Percentiles rank a stretch among this genome's conserved stretches.
Evolutionary conservation across 2,329 filamentous ascomycete genomes (phyloP).

Genomic region (Aspergillus cejpii): DNA sequence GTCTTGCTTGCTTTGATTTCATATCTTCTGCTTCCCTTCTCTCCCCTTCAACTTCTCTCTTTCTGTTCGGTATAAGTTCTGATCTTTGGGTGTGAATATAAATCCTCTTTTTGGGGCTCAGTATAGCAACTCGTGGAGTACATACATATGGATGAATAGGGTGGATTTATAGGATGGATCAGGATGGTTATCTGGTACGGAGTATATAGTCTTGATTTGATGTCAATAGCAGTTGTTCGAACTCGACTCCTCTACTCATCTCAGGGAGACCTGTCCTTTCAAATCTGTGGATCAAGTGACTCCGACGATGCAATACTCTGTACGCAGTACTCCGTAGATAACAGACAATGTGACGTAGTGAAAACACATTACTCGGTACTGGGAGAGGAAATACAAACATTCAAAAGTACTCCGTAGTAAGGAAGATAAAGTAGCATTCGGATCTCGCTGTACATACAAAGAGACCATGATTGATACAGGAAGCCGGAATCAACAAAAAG

Average conservation of each 20-base stretch:
- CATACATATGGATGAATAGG: background rate
- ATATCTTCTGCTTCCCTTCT: background rate
- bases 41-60: background rate
- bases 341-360: no score
- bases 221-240: background rate
- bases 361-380: no score
- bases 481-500: background rate
- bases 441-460: constrained; percentile 6
- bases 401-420: background rate
- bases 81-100: no score
- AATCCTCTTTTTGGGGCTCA: no score
- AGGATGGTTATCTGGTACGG: background rate
- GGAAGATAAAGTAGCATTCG: background rate
- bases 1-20: no score
- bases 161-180: background rate
- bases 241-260: no score
- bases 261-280: no score
- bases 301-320: no score
- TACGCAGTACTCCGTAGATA: no score
- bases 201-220: background rate
- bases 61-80: background rate
- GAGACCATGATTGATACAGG: constrained; percentile 7
- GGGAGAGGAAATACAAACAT: background rate
- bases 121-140: background rate
- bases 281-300: no score